Conservation (phyloP, 164 flowering plant species). For the Liriodendron chinense region DNA sequence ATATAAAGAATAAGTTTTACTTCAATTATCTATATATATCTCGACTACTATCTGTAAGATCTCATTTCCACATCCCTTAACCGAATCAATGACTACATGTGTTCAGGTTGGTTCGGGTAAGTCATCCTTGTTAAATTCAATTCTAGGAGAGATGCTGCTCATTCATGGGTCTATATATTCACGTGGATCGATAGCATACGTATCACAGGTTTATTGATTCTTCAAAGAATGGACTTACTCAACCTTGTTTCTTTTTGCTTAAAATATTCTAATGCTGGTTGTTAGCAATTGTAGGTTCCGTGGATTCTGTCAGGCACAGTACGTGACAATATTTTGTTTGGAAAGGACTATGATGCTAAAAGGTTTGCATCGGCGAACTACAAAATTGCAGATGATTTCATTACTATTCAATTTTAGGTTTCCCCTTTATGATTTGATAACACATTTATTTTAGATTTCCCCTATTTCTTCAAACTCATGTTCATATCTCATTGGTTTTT, state of each 20-base stretch:
- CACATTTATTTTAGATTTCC: background rate
- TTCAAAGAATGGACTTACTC: slow-evolving; percentile 1
- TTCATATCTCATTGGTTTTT: background rate
- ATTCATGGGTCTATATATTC: slow-evolving; percentile 49
- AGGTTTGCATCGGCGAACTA: slow-evolving; percentile 40
- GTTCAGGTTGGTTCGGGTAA: slow-evolving; percentile 96
- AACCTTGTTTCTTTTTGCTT: background rate
- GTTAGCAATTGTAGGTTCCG: slow-evolving; percentile 52
- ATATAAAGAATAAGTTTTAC: background rate
- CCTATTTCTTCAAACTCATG: background rate
- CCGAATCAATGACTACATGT: slow-evolving; percentile 13
- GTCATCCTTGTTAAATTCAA: slow-evolving; percentile 75
- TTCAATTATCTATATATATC: background rate
- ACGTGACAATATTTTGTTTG: slow-evolving; percentile 85
- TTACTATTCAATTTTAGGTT: background rate
- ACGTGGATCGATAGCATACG: slow-evolving; percentile 77
- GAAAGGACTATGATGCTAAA: slow-evolving; percentile 51
- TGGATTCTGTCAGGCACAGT: slow-evolving; percentile 91
- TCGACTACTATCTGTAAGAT: background rate
- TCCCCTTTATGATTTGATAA: background rate
- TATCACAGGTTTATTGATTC: slow-evolving; percentile 65
- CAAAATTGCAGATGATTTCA: background rate
- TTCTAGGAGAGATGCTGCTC: slow-evolving; percentile 72
- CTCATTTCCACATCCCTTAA: background rate
- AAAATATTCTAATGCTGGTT: slow-evolving; percentile 11